A percentile compares a stretch with the other conserved stretches of the same genome.
These are phyloP conservation scores for Solanum rostratum DNA, from an alignment of 257 asterid species.

Conservation along the genomic window DNA sequence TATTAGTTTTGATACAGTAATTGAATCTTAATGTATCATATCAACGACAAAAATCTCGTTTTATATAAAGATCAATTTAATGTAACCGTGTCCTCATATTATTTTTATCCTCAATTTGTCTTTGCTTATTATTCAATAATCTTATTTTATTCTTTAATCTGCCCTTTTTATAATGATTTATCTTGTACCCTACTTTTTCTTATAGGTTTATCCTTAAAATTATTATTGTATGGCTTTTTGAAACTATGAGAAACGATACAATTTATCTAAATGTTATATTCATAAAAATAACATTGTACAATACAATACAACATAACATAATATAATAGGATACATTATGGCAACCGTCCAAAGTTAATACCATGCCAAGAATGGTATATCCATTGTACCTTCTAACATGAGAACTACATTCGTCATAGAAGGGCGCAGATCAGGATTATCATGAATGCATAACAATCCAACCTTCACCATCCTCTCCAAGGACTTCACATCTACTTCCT, in stretches of 20 bases:
- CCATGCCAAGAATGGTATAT: conserved; percentile 5
- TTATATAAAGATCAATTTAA: background rate
- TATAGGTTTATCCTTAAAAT: background rate
- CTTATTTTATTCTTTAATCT: background rate
- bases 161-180: background rate
- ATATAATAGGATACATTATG: background rate
- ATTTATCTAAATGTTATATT: background rate
- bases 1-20: no score
- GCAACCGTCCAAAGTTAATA: background rate
- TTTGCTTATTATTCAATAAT: background rate
- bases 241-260: background rate
- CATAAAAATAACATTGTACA: background rate
- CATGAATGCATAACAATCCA: conserved; percentile 17
- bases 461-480: conserved; percentile 15
- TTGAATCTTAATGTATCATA: no score
- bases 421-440: conserved; percentile 11
- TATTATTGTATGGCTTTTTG: background rate
- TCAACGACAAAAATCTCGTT: background rate
- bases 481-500: conserved; percentile 5
- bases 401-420: conserved; percentile 12
- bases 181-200: background rate
- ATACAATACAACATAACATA: background rate
- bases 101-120: background rate
- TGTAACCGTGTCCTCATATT: background rate
- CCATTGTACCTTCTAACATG: conserved; percentile 20